These are phyloP conservation scores for Adenanthera pavonina DNA, from an alignment of 306 rosid genomes.

Conservation along the genomic window DNA sequence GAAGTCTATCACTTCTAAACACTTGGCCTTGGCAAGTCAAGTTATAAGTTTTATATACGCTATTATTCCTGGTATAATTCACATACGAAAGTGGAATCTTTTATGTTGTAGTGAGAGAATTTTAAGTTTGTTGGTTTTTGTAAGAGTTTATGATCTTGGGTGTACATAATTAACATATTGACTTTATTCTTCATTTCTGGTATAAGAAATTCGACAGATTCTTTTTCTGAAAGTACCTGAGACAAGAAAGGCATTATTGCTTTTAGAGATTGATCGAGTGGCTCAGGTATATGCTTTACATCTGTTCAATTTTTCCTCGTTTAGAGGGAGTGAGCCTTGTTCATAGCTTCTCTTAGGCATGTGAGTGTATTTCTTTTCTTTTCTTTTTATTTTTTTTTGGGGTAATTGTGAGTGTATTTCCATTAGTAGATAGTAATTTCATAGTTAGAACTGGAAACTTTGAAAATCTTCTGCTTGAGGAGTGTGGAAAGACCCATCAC, in stretches of 20 bases:
- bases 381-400: no score
- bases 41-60: constrained; percentile 84
- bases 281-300: constrained; percentile 71
- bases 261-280: constrained; percentile 90
- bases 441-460: not conserved
- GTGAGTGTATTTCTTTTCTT: not conserved
- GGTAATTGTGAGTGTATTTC: constrained; percentile 1
- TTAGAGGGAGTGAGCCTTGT: constrained; percentile 15
- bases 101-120: not conserved
- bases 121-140: constrained; percentile 11
- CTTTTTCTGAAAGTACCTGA: constrained; percentile 95
- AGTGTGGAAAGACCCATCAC: not conserved
- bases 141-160: constrained; percentile 26
- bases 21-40: constrained; percentile 99
- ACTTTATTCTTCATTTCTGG: constrained; percentile 52
- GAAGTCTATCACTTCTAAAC: constrained; percentile 99
- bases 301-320: constrained; percentile 3
- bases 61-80: constrained; percentile 78
- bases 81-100: constrained; percentile 24
- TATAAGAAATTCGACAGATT: constrained; percentile 81
- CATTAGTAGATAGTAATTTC: not conserved
- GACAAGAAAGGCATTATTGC: constrained; percentile 73
- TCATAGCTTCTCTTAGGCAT: not conserved
- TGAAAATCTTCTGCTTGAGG: not conserved
- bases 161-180: constrained; percentile 31